Evolutionary conservation across 495 filamentous ascomycete species (phyloP), one percentile per base, ranked within the genome.

Genomic region (Penicillium bialowiezense): DNA sequence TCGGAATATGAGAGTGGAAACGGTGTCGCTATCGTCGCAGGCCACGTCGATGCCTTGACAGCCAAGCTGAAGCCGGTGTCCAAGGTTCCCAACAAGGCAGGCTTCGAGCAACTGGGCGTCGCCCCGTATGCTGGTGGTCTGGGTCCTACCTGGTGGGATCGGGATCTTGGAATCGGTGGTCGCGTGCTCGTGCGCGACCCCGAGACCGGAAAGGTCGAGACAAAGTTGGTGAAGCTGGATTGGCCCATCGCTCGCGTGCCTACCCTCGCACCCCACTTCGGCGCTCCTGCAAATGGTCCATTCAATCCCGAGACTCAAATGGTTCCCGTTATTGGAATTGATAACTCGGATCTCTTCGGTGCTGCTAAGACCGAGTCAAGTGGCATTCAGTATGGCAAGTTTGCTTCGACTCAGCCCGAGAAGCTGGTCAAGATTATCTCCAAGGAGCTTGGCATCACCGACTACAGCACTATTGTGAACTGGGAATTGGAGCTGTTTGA

Each of bases 401-500:
- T 97, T 58, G 74, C 77, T 15, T 71, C 85, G 7, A 92, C 86
- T 3, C 93, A 98, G 58, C 91, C 93, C 0, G 79, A 83, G 36
- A 84, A 84, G 38, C 79, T 98, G 9, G 90, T 97, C 41, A 85
- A 85, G 60, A 82, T 90, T 10, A 95, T 98, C 63, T 80, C 84
- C 17, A 71, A 72, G 5, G 79, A 93, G 59, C 78, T 97, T 24
- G 76, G 75, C 4, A 82, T 96, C 52, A 71, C 74, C 10, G 82
- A 90, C 59, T 69, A 77, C 56, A 75, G 69, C 66, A 80, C 73
- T 44, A 96, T 98, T 50, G 70, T 97, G 20, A 92, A 89, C 67
- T 98, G 93, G 93, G 93, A 98, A 59, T 81, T 97, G n/a, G 93
- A 98, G 67, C 85, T 98, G 26, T 98, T 84, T 62, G 93, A 98